A percentile compares a stretch with the other conserved stretches of the same genome.
Evolutionary conservation across 202 grass and related monocot species (phyloP).

Genomic region (Thinopyrum obtusiflorum): DNA sequence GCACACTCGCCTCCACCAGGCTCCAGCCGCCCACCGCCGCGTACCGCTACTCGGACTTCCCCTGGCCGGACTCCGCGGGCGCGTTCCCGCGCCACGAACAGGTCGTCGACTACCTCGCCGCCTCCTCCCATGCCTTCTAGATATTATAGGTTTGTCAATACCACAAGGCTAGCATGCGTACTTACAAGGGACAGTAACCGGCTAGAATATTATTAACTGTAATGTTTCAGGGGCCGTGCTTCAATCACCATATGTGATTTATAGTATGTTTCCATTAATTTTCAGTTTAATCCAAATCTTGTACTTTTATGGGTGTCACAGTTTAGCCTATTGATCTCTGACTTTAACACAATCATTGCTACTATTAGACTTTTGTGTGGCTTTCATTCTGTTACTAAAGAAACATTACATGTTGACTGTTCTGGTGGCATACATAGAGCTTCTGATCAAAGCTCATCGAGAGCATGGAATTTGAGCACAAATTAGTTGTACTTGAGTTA

Average conservation of each 20-base stretch:
- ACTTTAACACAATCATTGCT: constrained; percentile 8
- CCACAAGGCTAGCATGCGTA: background rate
- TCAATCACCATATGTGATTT: background rate
- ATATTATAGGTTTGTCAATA: constrained; percentile 12
- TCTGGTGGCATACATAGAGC: too few relatives aligned
- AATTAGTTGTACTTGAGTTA: too few relatives aligned
- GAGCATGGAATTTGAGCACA: too few relatives aligned
- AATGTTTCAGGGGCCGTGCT: background rate
- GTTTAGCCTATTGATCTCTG: constrained; percentile 3
- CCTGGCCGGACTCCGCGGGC: constrained; percentile 55
- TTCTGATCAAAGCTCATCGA: too few relatives aligned
- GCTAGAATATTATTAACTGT: background rate
- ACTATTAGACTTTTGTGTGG: background rate
- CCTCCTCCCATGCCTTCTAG: background rate
- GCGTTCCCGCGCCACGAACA: constrained; percentile 44
- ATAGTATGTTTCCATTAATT: background rate
- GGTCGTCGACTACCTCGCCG: constrained; percentile 59
- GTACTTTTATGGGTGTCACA: background rate
- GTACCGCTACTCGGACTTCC: constrained; percentile 78
- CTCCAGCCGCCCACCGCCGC: constrained; percentile 43
- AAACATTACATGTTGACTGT: too few relatives aligned
- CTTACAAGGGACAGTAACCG: background rate
- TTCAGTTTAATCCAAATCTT: background rate
- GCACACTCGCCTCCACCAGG: constrained; percentile 49
- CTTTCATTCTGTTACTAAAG: too few relatives aligned